Conservation (phyloP, 306 rosid genomes). For the Nissolia schottii region DNA sequence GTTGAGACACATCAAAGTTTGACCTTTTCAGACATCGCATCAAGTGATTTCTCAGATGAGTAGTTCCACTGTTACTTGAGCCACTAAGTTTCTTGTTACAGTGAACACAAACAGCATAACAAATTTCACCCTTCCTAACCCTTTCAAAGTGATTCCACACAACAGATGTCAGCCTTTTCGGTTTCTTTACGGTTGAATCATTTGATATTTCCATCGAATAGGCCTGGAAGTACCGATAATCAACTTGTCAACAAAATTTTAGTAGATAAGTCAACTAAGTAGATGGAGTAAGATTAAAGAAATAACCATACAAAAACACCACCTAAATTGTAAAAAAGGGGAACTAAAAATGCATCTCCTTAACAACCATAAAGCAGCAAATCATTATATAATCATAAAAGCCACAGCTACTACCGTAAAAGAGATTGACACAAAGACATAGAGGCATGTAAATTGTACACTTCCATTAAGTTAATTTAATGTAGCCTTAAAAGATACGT, state of each 20-base stretch:
- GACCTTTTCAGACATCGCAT: conserved; percentile 92
- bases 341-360: not conserved
- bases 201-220: conserved; percentile 70
- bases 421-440: not conserved
- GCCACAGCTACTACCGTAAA: not conserved
- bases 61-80: conserved; percentile 96
- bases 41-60: conserved; percentile 94
- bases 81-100: conserved; percentile 98
- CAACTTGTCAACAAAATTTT: conserved; percentile 34
- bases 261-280: not conserved
- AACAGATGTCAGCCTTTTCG: conserved; percentile 89
- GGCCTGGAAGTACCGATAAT: conserved; percentile 28
- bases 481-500: not conserved
- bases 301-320: conserved; percentile 4
- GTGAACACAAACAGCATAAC: conserved; percentile 90
- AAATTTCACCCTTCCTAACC: conserved; percentile 79
- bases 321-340: not conserved
- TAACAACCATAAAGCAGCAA: not conserved
- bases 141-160: conserved; percentile 99
- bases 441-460: not conserved
- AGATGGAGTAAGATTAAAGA: not conserved
- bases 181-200: conserved; percentile 67
- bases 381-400: not conserved
- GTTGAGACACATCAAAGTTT: conserved; percentile 88
- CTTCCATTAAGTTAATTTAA: not conserved